Evolutionary conservation across 1,284 basidiomycete genomes (phyloP), one percentile per base, ranked within the genome.

Genomic region (Mycena citricolor): DNA sequence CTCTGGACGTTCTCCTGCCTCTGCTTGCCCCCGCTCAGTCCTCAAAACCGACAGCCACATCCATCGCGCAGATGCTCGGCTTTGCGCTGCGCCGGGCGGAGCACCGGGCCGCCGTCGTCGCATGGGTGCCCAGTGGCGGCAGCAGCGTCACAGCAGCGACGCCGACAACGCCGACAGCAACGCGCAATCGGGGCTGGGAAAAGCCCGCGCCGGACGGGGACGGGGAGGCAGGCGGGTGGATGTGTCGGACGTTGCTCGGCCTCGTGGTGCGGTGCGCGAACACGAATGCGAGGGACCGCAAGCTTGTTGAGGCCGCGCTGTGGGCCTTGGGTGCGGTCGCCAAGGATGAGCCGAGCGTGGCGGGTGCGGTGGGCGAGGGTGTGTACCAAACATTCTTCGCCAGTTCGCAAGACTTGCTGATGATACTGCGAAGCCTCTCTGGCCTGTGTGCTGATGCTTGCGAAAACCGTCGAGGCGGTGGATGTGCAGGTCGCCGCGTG

Each of bases 41-140:
- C n/a, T n/a, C n/a, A n/a, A n/a, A n/a, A n/a, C n/a, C n/a, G n/a
- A 63, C 67, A 3, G 67, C 64, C 4, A 69, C 69, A 3, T 70
- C 72, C 3, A 74, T 84, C 10, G 77, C 79, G 0, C 78, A 81
- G 47, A 69, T 86, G 21, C 60, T 89, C 0, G 73, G 71, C 0
- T 66, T 68, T 12, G 66, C 73, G 1, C 61, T 85, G 10, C 72
- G 83, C 13, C 67, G 64, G 1, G 67, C 73, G 0, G 61, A 63
- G 0, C 80, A 91, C 55, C 76, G 88, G 20, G 63, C 62, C 1
- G 67, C 71, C 1, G 70, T 90, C 5, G 67, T 77, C 0, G 73
- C 79, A 14, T 91, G 86, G 86, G 56, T 79, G 0, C 86, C 83
- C 17, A n/a, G n/a, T n/a, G n/a, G n/a, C n/a, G n/a, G n/a, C n/a